Conservation (phyloP, 1,284 basidiomycete genomes). For the Bjerkandera adusta region DNA sequence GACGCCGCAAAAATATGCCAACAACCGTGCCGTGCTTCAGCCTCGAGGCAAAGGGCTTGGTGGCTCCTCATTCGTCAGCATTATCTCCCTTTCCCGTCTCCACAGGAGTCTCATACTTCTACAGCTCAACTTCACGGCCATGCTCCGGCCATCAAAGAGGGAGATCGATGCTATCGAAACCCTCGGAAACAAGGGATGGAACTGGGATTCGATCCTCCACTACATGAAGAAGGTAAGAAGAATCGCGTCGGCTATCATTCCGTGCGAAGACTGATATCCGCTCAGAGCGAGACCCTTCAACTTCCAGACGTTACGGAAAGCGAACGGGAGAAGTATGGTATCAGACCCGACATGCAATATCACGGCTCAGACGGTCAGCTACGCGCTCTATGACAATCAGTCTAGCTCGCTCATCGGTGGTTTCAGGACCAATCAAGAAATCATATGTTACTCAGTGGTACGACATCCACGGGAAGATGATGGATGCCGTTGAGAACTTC, state of each 20-base stretch:
- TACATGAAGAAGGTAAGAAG: slow-evolving; percentile 28
- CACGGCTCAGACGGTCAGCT: slow-evolving; percentile 2
- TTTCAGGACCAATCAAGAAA: slow-evolving; percentile 4
- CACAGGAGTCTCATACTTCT: neutral
- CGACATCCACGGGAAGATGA: slow-evolving; percentile 7
- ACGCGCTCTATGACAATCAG: neutral
- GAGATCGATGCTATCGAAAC: slow-evolving; percentile 29
- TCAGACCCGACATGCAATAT: neutral
- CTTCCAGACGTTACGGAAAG: neutral
- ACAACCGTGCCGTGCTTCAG: slow-evolving; percentile 9
- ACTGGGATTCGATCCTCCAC: slow-evolving; percentile 26
- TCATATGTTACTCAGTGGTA: slow-evolving; percentile 1
- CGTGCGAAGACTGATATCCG: neutral
- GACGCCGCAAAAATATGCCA: slow-evolving; percentile 6
- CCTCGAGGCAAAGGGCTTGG: slow-evolving; percentile 14
- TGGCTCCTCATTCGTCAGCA: slow-evolving; percentile 16
- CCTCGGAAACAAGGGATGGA: slow-evolving; percentile 29
- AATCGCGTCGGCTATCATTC: neutral
- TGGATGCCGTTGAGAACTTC: slow-evolving; percentile 3
- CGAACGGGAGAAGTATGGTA: neutral
- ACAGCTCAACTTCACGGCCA: slow-evolving; percentile 25
- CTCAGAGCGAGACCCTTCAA: slow-evolving; percentile 4
- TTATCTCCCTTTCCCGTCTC: too few species aligned
- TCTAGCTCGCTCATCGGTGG: neutral
- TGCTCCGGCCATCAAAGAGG: slow-evolving; percentile 29